These are phyloP conservation scores for Annulohypoxylon bovei DNA, from an alignment of 495 filamentous ascomycete genomes.

Conservation along the genomic window DNA sequence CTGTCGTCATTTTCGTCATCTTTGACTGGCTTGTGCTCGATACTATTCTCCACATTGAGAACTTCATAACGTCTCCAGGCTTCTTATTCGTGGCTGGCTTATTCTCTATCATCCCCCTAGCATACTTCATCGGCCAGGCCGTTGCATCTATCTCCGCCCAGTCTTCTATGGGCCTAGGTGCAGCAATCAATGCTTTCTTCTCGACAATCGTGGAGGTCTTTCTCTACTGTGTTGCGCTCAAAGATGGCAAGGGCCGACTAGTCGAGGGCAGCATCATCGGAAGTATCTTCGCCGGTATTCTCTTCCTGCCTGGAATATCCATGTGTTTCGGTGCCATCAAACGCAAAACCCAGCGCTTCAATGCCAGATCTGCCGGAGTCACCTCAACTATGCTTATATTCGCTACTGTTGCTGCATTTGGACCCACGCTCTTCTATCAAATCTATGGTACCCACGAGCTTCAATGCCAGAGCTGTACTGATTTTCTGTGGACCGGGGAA, in stretches of 20 bases:
- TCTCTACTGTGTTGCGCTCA: conserved; percentile 94
- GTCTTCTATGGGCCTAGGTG: conserved; percentile 99
- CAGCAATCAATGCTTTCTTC: conserved; percentile 98
- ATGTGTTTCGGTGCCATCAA: conserved; percentile 99
- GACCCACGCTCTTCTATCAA: conserved; percentile 98
- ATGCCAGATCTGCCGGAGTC: conserved; percentile 94
- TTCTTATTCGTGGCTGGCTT: conserved; percentile 87
- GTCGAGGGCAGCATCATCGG: conserved; percentile 98
- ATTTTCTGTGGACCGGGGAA: conserved; percentile 50
- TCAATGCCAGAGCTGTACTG: conserved; percentile 80
- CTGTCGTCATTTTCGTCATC: conserved; percentile 88
- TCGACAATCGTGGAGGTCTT: conserved; percentile 99
- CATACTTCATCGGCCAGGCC: conserved; percentile 98
- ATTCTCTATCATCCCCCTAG: conserved; percentile 94
- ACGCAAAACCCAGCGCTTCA: conserved; percentile 98
- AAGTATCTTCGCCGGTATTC: conserved; percentile 95
- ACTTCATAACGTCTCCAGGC: conserved; percentile 77
- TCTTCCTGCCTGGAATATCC: conserved; percentile 95
- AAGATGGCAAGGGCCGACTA: conserved; percentile 89
- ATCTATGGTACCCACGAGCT: conserved; percentile 98
- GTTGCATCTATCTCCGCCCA: conserved; percentile 99
- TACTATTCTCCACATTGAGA: conserved; percentile 71
- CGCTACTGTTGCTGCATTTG: conserved; percentile 95
- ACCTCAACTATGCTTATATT: conserved; percentile 99
- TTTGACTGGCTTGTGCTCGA: conserved; percentile 87